Percentiles rank a stretch among this genome's conserved stretches.
Conservation (phyloP, 768 basidiomycete species). For the Candolleomyces aberdarensis region DNA sequence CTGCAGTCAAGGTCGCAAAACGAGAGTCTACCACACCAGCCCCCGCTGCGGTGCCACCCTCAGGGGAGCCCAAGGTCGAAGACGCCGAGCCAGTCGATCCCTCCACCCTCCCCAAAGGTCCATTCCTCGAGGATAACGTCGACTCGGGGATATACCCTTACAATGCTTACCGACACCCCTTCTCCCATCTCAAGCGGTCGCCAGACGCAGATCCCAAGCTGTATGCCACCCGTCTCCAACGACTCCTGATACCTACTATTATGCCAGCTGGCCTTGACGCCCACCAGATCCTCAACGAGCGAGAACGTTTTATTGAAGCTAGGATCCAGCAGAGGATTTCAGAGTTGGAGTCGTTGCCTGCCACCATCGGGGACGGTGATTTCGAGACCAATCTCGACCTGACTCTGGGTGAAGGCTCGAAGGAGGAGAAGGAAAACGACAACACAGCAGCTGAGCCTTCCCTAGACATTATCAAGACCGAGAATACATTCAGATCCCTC, state of each 20-base stretch:
- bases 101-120: constrained; percentile 66
- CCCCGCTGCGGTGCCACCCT: constrained; percentile 25
- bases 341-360: constrained; percentile 78
- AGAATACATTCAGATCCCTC: constrained; percentile 30
- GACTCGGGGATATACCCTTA: constrained; percentile 87
- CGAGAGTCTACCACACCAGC: constrained; percentile 34
- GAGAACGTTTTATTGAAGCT: constrained; percentile 87
- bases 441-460: constrained; percentile 16
- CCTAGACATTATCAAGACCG: constrained; percentile 21
- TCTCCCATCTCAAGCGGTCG: constrained; percentile 71
- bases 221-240: constrained; percentile 71
- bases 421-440: constrained; percentile 43
- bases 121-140: constrained; percentile 75
- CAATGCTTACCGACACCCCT: constrained; percentile 85
- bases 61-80: constrained; percentile 53
- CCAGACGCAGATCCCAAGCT: constrained; percentile 56
- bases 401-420: constrained; percentile 31
- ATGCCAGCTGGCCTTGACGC: constrained; percentile 93
- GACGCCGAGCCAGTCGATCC: constrained; percentile 49
- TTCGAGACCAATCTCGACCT: constrained; percentile 48
- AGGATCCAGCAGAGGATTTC: constrained; percentile 84
- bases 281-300: constrained; percentile 85
- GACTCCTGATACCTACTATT: constrained; percentile 81
- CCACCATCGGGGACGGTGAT: constrained; percentile 76
- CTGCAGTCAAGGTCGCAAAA: constrained; percentile 71